Percentiles rank a stretch among this genome's conserved stretches.
Evolutionary conservation across 345 rosid species (phyloP).

Genomic region (Geranium brycei): DNA sequence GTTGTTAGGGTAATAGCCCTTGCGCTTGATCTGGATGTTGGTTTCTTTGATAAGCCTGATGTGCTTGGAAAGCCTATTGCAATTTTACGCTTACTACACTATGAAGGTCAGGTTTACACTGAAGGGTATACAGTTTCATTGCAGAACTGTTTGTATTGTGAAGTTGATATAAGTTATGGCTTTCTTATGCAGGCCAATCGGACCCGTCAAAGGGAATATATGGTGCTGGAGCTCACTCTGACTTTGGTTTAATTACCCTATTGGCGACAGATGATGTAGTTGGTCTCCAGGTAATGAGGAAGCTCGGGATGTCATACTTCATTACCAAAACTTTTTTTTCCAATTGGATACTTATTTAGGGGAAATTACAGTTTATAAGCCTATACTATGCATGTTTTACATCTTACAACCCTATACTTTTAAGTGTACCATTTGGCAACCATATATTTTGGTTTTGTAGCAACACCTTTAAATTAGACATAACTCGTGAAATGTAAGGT

Average conservation of each 20-base stretch:
- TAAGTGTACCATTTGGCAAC: no score
- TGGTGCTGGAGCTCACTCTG: conserved; percentile 91
- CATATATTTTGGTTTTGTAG: no score
- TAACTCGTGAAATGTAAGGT: no score
- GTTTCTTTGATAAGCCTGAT: conserved; percentile 64
- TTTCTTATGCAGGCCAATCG: conserved; percentile 31
- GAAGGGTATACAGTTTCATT: neutral
- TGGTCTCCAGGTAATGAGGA: conserved; percentile 60
- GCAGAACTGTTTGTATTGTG: neutral
- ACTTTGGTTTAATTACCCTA: conserved; percentile 74
- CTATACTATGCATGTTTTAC: no score
- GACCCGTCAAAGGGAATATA: conserved; percentile 67
- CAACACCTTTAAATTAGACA: no score
- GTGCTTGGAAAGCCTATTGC: conserved; percentile 73
- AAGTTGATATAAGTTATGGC: neutral
- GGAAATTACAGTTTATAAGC: no score
- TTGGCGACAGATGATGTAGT: conserved; percentile 62
- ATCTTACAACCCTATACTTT: no score
- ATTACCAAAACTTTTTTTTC: neutral
- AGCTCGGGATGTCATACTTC: conserved; percentile 1
- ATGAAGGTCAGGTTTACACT: conserved; percentile 34
- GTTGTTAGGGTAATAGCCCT: conserved; percentile 62
- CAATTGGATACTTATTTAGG: neutral
- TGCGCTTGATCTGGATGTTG: conserved; percentile 52
- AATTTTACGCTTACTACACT: conserved; percentile 52